Conservation (phyloP, 2,329 filamentous ascomycete species). For the Ophiostoma montium region DNA sequence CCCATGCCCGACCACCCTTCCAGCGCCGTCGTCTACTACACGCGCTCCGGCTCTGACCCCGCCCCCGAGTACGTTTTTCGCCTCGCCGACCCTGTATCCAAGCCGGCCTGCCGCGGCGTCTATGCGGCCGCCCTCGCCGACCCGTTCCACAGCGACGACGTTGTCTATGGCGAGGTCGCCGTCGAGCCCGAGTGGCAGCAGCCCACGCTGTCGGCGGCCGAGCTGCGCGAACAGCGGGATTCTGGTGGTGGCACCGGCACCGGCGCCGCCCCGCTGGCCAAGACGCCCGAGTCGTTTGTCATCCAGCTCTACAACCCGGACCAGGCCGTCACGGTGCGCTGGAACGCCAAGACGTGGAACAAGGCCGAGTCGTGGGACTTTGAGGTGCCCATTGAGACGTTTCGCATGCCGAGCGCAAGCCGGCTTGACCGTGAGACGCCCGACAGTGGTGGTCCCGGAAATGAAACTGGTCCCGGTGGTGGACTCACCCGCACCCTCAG, state of each 20-base stretch:
- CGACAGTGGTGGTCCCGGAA: too few species aligned
- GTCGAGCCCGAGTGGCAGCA: slow-evolving; percentile 77
- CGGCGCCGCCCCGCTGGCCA: slow-evolving; percentile 48
- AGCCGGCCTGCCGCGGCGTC: slow-evolving; percentile 56
- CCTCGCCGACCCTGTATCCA: slow-evolving; percentile 54
- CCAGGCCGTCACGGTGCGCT: slow-evolving; percentile 58
- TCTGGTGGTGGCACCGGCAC: slow-evolving; percentile 36
- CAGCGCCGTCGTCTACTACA: slow-evolving; percentile 43
- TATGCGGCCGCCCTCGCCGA: slow-evolving; percentile 82
- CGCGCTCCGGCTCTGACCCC: slow-evolving; percentile 67
- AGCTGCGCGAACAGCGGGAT: slow-evolving; percentile 46
- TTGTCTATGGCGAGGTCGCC: slow-evolving; percentile 78
- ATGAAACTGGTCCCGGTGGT: slow-evolving; percentile 20
- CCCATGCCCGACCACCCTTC: slow-evolving; percentile 37
- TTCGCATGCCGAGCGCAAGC: slow-evolving; percentile 65
- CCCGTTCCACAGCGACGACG: slow-evolving; percentile 54
- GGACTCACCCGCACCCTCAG: not conserved
- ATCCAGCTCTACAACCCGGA: slow-evolving; percentile 91
- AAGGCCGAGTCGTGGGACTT: slow-evolving; percentile 78
- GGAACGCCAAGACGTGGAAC: slow-evolving; percentile 65
- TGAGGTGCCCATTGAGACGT: slow-evolving; percentile 75
- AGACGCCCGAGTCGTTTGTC: slow-evolving; percentile 65
- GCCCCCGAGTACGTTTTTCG: slow-evolving; percentile 67
- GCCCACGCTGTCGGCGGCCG: slow-evolving; percentile 65
- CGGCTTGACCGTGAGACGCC: slow-evolving; percentile 70